A percentile compares a stretch with the other conserved stretches of the same genome.
phyloP scores from a whole-genome alignment of 805 yeast genomes.

The Wickerhamomyces subpelliculosus region DNA sequence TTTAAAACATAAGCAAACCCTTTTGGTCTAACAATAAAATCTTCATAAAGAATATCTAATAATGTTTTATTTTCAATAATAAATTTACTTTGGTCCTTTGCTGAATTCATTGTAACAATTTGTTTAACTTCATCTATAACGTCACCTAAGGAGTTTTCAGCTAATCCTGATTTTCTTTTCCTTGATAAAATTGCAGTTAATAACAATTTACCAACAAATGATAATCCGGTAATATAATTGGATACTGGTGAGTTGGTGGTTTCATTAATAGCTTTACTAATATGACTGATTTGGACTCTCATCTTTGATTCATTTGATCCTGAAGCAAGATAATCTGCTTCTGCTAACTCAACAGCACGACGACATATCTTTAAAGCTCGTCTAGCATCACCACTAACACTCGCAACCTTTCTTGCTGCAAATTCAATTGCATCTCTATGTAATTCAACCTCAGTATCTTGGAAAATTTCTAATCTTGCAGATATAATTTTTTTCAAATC shows the following conservation, averaged over 20 bases:
- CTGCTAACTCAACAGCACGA: conserved; percentile 86
- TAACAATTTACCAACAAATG: conserved; percentile 67
- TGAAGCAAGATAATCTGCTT: conserved; percentile 29
- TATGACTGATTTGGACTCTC: conserved; percentile 71
- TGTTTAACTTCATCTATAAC: conserved; percentile 69
- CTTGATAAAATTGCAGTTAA: conserved; percentile 62
- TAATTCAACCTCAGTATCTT: conserved; percentile 28
- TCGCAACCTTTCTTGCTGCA: conserved; percentile 90
- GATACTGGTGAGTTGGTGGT: conserved; percentile 70
- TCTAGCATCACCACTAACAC: conserved; percentile 97
- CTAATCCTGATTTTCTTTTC: conserved; percentile 58
- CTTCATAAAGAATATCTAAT: conserved; percentile 27
- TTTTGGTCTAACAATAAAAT: conserved; percentile 40
- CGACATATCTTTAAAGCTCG: conserved; percentile 84
- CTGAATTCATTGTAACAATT: conserved; percentile 34
- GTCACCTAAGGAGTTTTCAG: conserved; percentile 70
- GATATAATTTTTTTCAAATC: conserved; percentile 72
- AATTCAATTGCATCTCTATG: conserved; percentile 77
- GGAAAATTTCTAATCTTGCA: conserved; percentile 51
- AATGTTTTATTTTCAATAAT: conserved; percentile 25
- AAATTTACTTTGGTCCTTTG: conserved; percentile 19
- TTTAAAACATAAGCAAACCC: conserved; percentile 55
- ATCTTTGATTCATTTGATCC: conserved; percentile 30
- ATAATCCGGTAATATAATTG: conserved; percentile 46
- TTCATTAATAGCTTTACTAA: conserved; percentile 74